phyloP scores from a whole-genome alignment of 2,329 filamentous ascomycete genomes.

The Dichotomopilus funicola region DNA sequence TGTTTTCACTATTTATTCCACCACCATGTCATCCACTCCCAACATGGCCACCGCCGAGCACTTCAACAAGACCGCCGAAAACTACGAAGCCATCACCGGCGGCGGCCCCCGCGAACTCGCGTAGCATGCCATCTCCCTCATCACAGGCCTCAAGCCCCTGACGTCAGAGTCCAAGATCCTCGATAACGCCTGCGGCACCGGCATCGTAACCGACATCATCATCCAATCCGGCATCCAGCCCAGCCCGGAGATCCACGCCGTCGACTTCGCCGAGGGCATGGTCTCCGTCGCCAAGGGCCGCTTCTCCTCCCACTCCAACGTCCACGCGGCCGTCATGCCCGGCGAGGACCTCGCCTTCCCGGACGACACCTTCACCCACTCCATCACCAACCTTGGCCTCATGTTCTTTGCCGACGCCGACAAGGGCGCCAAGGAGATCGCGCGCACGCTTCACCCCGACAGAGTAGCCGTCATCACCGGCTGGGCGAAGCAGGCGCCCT shows the following conservation, averaged over 20 bases:
- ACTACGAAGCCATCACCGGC: conserved; percentile 1
- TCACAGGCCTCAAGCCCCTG: background rate
- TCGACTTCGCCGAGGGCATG: background rate
- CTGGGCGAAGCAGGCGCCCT: background rate
- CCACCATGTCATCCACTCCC: conserved; percentile 2
- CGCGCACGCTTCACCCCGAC: background rate
- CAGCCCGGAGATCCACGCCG: background rate
- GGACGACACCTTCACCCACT: conserved; percentile 1
- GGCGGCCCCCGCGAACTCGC: conserved; percentile 1
- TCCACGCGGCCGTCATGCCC: background rate
- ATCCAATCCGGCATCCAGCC: background rate
- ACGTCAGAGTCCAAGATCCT: background rate
- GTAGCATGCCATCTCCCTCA: background rate
- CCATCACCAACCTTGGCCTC: conserved; percentile 1
- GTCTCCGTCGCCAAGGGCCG: background rate
- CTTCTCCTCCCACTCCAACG: background rate
- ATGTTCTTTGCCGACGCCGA: background rate
- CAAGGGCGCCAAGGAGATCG: background rate
- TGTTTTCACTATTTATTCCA: background rate
- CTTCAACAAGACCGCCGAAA: conserved; percentile 1
- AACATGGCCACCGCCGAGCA: background rate
- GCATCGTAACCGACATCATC: conserved; percentile 1
- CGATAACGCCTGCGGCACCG: conserved; percentile 4
- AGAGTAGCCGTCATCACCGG: background rate
- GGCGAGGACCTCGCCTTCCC: background rate